Conservation (phyloP, 176 grass and related monocot species). For the Stipa capillata region DNA sequence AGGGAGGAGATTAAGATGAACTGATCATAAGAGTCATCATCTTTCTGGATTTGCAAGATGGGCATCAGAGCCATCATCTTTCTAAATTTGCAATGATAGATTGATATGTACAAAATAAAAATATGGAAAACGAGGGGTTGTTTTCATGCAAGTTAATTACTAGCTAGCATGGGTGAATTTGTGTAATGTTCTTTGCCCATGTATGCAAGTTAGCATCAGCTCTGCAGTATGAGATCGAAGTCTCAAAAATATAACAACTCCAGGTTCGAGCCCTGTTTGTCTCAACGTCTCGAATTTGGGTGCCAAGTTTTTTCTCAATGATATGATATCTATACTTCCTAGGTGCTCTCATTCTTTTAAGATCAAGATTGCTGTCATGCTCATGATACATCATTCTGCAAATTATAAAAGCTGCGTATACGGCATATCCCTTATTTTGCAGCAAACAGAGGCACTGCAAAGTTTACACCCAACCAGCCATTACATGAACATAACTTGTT, state of each 20-base stretch:
- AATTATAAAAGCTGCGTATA: background rate
- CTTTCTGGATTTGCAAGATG: background rate
- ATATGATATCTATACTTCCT: no score
- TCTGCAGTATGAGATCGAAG: background rate
- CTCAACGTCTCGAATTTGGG: no score
- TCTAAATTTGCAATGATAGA: background rate
- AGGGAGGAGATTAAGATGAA: background rate
- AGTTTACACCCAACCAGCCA: background rate
- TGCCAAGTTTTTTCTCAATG: no score
- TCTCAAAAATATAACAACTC: no score
- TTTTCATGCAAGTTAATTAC: background rate
- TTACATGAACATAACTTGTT: background rate
- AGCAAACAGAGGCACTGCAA: background rate
- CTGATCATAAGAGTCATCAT: background rate
- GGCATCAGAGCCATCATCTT: background rate
- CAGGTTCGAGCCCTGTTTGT: no score
- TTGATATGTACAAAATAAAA: background rate
- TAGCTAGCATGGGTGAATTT: background rate
- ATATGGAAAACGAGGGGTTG: background rate
- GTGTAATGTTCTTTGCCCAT: background rate
- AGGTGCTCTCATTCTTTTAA: no score
- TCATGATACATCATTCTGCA: no score
- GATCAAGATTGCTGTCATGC: background rate
- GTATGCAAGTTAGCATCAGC: background rate
- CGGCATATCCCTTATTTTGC: conserved; percentile 13